Evolutionary conservation across 225 moss, liverwort and hornwort species (phyloP), one percentile per base, ranked within the genome.

Genomic region (Thuidium tamariscinum): DNA sequence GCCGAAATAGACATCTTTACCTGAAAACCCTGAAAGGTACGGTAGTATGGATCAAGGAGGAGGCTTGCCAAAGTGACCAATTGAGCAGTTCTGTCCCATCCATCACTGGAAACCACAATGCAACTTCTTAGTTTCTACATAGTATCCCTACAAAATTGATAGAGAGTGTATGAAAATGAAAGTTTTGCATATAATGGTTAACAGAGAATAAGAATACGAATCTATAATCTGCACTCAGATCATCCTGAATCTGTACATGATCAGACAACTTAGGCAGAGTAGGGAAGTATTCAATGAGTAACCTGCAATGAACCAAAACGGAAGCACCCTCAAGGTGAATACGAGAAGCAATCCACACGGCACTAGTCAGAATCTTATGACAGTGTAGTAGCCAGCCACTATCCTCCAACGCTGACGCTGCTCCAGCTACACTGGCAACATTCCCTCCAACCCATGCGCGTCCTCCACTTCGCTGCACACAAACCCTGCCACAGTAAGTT

Each of bases 41-140:
- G 96, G 91, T 99, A 99, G 89, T 99, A 99, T 61, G 99, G 99
- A 90, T 99, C 99, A 32, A 99, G 91, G 81, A 99, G 89, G 70
- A 99, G 86, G 89, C 97, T 89, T 80, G 99, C 95, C 88, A 97
- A 89, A 61, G 95, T 86, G 74, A 95, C 92, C 74, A 99, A 83
- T 80, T 99, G 99, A 41, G 97, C 89, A 62, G 99, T 97, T 82
- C 99, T 93, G 83, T 99, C 99, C 99, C 99, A 99, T 78, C 99
- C 95, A 85, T 95, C 95, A 95, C 93, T 95, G 92, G 80, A 88
- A 81, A 82, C 44, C 79, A 90, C 62, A 49, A 84, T 62, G 79
- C 56, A 68, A 46, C 25, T 36, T 52, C 81, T 66, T 55, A 85
- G 71, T 17, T 67, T 41, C 46, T 68, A 66, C 27, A 39, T 12